phyloP scores from a whole-genome alignment of 2,329 filamentous ascomycete species.

The Penicillium italicum region DNA sequence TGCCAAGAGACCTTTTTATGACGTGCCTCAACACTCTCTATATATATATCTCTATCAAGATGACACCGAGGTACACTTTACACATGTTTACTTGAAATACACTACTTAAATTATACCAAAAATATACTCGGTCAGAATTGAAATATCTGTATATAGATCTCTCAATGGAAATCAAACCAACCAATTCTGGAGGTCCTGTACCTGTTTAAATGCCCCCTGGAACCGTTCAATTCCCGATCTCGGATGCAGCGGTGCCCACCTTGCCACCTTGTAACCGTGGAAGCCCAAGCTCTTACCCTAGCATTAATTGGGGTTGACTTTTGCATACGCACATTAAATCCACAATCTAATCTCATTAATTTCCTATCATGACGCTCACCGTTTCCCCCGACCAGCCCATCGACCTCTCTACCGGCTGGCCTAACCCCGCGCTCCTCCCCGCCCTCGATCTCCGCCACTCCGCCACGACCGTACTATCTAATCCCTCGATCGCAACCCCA shows the following conservation, averaged over 20 bases:
- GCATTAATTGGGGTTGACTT: not conserved
- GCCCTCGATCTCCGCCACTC: constrained; percentile 59
- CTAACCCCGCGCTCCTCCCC: constrained; percentile 61
- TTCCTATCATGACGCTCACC: constrained; percentile 6
- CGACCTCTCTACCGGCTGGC: constrained; percentile 47
- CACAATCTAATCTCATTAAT: not conserved
- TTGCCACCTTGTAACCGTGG: not conserved
- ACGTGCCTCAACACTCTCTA: not conserved
- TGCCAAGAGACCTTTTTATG: not conserved
- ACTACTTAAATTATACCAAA: not conserved
- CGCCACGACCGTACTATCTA: constrained; percentile 57
- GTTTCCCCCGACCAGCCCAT: constrained; percentile 26
- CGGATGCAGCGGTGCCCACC: constrained; percentile 1
- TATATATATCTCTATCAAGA: too few species aligned
- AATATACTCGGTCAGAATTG: not conserved
- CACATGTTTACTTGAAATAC: not conserved
- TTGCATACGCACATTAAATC: not conserved
- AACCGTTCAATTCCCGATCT: constrained; percentile 7
- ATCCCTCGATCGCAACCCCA: constrained; percentile 56
- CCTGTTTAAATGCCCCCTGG: not conserved
- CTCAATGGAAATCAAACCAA: too few species aligned
- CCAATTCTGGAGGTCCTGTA: not conserved
- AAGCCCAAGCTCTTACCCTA: not conserved
- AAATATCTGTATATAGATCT: not conserved
- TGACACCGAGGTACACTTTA: not conserved